Base-by-base conservation (phyloP, 345 rosid species). In the Rhodomyrtus tomentosa region DNA sequence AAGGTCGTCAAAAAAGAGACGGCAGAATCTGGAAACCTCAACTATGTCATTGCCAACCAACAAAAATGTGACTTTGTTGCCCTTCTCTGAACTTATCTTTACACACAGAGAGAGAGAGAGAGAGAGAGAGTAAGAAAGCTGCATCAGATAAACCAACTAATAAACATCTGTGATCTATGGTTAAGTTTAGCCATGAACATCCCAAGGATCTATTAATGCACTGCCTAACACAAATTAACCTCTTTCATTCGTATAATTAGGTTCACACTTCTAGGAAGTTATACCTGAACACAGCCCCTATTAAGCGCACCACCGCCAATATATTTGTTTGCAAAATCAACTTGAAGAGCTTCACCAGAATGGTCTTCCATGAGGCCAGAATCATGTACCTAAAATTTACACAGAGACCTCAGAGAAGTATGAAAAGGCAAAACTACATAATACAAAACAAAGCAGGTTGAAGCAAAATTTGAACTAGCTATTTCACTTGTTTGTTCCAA, bases 261-360 rank as follows among this genome's bases (percentile, higher is more conserved):
- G 45, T 68, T 52, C 38, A 58, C 80, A 11, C n/a, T 68, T 25
- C 24, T 49, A 22, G 56, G 42, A 29, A 16, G 24, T 14, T n/a
- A 38, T 82, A 95, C 99, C 98, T 95, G 99, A 76, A 95, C 93
- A 85, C 99, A 97, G 73, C 99, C 99, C 88, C 94, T 90, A 72
- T 55, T 81, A 83, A 97, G 95, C 84, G 98, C 93, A 88, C 99
- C 98, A 55, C 99, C 99, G 74, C 99, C 98, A 55, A 97, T 89
- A 88, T 92, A 95, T 89, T 88, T 91, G 89, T 95, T 95, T 55
- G 99, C 98, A 86, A 97, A 97, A 93, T 97, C 99, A 88, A 95
- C 98, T 89, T 91, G 95, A 73, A 95, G 91, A 83, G 95, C 93
- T 80, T 86, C 92, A 32, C 45, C 83, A 50, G 90, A 83, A 53